phyloP scores from a whole-genome alignment of 768 basidiomycete species.

The Suillus americanus region DNA sequence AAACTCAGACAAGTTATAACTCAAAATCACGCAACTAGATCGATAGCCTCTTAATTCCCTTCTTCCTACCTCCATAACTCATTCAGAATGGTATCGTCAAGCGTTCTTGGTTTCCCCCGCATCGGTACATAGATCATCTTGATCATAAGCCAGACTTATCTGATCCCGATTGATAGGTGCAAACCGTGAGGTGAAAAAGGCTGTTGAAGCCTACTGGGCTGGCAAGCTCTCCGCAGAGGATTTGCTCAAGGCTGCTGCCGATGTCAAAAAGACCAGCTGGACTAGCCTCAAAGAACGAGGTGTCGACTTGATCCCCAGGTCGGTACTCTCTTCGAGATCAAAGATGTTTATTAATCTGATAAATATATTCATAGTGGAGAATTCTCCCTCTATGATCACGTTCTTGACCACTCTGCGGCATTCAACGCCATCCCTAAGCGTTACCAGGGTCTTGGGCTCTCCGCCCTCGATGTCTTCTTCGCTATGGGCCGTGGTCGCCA shows the following conservation, averaged over 20 bases:
- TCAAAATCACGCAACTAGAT: constrained; percentile 27
- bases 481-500: constrained; percentile 99
- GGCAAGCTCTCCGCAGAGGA: constrained; percentile 87
- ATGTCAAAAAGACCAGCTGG: constrained; percentile 90
- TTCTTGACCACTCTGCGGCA: constrained; percentile 92
- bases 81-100: constrained; percentile 67
- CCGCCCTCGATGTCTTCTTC: constrained; percentile 93
- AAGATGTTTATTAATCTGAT: constrained; percentile 16
- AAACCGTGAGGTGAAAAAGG: constrained; percentile 96
- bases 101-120: constrained; percentile 91
- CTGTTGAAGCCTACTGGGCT: constrained; percentile 98
- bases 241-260: constrained; percentile 83
- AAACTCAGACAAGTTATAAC: constrained; percentile 5
- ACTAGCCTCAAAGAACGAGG: constrained; percentile 77
- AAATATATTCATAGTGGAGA: constrained; percentile 68
- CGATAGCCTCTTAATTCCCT: constrained; percentile 11
- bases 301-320: constrained; percentile 94
- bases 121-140: constrained; percentile 52
- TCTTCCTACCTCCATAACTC: constrained; percentile 17
- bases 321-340: constrained; percentile 21
- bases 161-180: constrained; percentile 52
- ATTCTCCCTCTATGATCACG: constrained; percentile 98
- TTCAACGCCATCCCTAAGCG: constrained; percentile 98
- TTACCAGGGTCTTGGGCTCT: constrained; percentile 83
- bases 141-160: neutral